phyloP scores from a whole-genome alignment of 2,329 filamentous ascomycete species.

The Pezicula neosporulosa region DNA sequence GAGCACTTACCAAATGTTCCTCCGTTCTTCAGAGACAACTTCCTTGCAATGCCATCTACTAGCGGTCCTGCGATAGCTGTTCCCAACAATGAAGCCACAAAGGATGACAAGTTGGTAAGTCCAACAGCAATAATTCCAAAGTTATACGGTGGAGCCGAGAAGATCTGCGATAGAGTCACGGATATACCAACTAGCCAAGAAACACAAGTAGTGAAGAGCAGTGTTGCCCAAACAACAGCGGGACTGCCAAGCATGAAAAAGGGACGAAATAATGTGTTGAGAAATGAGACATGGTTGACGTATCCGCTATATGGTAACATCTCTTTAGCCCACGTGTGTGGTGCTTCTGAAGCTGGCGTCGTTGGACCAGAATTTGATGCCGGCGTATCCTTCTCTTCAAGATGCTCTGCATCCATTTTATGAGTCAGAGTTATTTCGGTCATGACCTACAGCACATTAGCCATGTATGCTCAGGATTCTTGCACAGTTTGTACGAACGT shows the following conservation, averaged over 20 bases:
- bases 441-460: conserved; percentile 5
- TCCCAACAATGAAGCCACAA: conserved; percentile 41
- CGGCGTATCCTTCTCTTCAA: conserved; percentile 15
- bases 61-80: conserved; percentile 43
- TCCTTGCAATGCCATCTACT: conserved; percentile 30
- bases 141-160: conserved; percentile 20
- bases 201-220: conserved; percentile 36
- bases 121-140: conserved; percentile 41
- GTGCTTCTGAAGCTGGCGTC: conserved; percentile 10
- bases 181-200: conserved; percentile 40
- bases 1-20: conserved; percentile 12
- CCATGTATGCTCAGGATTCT: background rate
- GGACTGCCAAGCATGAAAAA: conserved; percentile 27
- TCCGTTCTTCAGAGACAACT: conserved; percentile 24
- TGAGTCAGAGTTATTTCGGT: conserved; percentile 13
- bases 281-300: conserved; percentile 30
- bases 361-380: background rate
- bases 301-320: conserved; percentile 35
- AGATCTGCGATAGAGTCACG: conserved; percentile 40
- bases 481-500: conserved; percentile 15
- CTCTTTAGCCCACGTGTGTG: conserved; percentile 24
- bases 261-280: conserved; percentile 23
- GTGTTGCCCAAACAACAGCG: conserved; percentile 34
- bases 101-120: conserved; percentile 44
- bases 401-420: conserved; percentile 18